A percentile compares a stretch with the other conserved stretches of the same genome.
Conservation (phyloP, 2,329 filamentous ascomycete species). For the Kalmusia sp. region DNA sequence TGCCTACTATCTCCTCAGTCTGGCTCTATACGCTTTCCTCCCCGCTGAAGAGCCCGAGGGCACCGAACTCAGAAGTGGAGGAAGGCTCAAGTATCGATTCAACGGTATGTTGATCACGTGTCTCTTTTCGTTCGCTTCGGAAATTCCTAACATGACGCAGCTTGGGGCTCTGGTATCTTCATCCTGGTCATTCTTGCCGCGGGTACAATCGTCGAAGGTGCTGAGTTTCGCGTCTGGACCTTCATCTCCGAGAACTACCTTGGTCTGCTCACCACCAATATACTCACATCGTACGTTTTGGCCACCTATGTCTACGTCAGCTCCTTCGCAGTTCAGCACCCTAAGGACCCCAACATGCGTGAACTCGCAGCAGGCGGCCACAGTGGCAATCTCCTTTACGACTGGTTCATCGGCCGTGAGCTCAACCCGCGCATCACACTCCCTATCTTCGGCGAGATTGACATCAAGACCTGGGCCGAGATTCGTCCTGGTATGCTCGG, state of each 20-base stretch:
- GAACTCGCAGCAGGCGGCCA: conserved; percentile 83
- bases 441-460: conserved; percentile 81
- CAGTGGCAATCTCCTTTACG: conserved; percentile 85
- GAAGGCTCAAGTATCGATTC: conserved; percentile 81
- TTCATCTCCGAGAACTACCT: conserved; percentile 92
- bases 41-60: conserved; percentile 78
- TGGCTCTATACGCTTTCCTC: conserved; percentile 77
- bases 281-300: conserved; percentile 75
- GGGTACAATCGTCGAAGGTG: conserved; percentile 78
- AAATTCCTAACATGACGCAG: conserved; percentile 53
- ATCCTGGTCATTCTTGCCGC: conserved; percentile 74
- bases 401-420: conserved; percentile 96
- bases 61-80: conserved; percentile 72
- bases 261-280: conserved; percentile 82
- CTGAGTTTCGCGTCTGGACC: conserved; percentile 86
- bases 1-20: conserved; percentile 78
- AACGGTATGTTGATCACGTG: conserved; percentile 51
- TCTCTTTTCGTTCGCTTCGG: conserved; percentile 13
- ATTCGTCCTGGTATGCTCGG: conserved; percentile 90
- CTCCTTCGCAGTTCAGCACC: conserved; percentile 78
- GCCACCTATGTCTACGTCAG: conserved; percentile 81
- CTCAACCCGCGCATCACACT: conserved; percentile 86
- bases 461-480: conserved; percentile 90
- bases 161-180: conserved; percentile 76
- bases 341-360: conserved; percentile 74